Evolutionary conservation across 768 basidiomycete species (phyloP).

Genomic region (Lactarius akahatsu): DNA sequence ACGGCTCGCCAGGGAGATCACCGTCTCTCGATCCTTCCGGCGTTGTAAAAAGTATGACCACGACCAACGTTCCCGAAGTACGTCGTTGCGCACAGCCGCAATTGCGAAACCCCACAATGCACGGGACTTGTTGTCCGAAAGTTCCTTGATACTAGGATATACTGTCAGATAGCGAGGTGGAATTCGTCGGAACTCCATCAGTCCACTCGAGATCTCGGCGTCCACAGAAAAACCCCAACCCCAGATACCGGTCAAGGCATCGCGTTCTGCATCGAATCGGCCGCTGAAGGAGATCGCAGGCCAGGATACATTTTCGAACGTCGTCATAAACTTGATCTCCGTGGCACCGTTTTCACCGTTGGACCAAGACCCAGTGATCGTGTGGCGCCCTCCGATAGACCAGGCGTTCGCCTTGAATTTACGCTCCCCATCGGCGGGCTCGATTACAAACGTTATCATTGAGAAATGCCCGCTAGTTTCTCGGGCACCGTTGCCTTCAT

Average conservation of each 20-base stretch:
- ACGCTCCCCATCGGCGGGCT: slow-evolving; percentile 12
- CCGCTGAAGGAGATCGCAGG: slow-evolving; percentile 10
- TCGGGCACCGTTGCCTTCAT: background rate
- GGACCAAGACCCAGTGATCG: slow-evolving; percentile 26
- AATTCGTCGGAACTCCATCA: slow-evolving; percentile 33
- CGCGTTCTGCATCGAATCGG: slow-evolving; percentile 10
- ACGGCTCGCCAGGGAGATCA: slow-evolving; percentile 33
- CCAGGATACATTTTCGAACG: slow-evolving; percentile 15
- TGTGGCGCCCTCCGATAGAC: slow-evolving; percentile 21
- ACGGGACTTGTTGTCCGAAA: slow-evolving; percentile 30
- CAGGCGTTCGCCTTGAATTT: slow-evolving; percentile 19
- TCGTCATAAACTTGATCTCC: slow-evolving; percentile 25
- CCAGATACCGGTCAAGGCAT: slow-evolving; percentile 19
- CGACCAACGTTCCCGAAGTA: slow-evolving; percentile 33
- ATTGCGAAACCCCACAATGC: slow-evolving; percentile 38
- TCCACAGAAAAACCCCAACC: slow-evolving; percentile 4
- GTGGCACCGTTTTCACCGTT: slow-evolving; percentile 20
- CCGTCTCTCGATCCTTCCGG: slow-evolving; percentile 31
- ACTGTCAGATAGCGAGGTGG: slow-evolving; percentile 32
- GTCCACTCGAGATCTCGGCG: background rate
- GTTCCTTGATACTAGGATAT: slow-evolving; percentile 31
- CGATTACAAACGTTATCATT: slow-evolving; percentile 21
- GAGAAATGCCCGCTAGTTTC: background rate
- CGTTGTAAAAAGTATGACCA: slow-evolving; percentile 38
- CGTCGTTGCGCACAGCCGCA: slow-evolving; percentile 27